Conservation (phyloP, 768 basidiomycete genomes). For the Gyrodon lividus region DNA sequence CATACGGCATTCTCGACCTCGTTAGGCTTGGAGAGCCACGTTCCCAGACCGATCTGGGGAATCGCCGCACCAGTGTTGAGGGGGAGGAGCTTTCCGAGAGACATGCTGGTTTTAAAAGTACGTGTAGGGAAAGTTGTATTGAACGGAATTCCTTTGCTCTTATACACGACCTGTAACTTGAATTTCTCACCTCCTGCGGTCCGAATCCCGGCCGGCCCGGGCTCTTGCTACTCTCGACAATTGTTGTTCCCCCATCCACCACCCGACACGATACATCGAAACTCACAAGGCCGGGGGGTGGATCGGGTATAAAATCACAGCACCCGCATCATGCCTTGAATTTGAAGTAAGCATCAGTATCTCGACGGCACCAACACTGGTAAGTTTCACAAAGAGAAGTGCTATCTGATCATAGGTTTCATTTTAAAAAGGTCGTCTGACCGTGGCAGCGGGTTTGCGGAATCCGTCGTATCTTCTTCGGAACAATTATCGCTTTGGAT, state of each 20-base stretch:
- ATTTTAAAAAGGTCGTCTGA: background rate
- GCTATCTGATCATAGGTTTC: slow-evolving; percentile 1
- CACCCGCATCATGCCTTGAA: too few species aligned
- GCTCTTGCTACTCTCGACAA: too few species aligned
- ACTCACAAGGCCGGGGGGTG: too few species aligned
- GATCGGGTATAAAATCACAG: too few species aligned
- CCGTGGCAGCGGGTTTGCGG: too few species aligned
- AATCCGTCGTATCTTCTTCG: too few species aligned
- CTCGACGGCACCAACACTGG: too few species aligned
- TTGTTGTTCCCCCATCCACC: too few species aligned
- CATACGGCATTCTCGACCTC: slow-evolving; percentile 74
- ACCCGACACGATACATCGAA: too few species aligned
- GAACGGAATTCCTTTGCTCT: background rate
- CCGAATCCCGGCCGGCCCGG: background rate
- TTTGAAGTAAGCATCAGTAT: too few species aligned
- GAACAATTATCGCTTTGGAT: too few species aligned
- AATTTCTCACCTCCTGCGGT: background rate
- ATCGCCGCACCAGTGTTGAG: slow-evolving; percentile 52
- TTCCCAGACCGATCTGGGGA: slow-evolving; percentile 81
- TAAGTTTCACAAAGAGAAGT: background rate
- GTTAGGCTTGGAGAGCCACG: slow-evolving; percentile 73
- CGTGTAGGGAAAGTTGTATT: too few species aligned
- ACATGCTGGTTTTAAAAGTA: background rate
- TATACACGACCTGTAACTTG: background rate
- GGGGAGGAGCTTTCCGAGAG: slow-evolving; percentile 33